phyloP scores from a whole-genome alignment of 495 filamentous ascomycete species.

The Tuber melanosporum region DNA sequence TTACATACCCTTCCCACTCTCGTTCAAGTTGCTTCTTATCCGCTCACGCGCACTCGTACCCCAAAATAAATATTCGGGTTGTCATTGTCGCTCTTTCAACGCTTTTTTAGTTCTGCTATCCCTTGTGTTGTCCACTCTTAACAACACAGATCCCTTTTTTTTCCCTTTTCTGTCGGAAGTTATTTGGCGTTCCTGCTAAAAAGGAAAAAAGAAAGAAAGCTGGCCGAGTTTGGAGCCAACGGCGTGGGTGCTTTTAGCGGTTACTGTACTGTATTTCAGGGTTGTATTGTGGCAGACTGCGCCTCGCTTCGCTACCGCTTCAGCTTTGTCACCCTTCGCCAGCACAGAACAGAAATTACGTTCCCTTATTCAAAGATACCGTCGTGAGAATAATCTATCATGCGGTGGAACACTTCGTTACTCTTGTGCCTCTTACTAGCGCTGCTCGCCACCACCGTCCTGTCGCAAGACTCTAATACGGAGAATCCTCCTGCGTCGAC shows the following conservation, averaged over 20 bases:
- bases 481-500: constrained; percentile 17
- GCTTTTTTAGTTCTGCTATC: not conserved
- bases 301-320: constrained; percentile 15
- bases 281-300: not conserved
- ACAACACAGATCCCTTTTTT: not conserved
- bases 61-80: not conserved
- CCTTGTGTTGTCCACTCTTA: not conserved
- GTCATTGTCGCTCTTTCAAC: not conserved
- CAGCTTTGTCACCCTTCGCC: not conserved
- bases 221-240: not conserved
- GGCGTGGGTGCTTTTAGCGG: not conserved
- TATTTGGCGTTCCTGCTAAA: not conserved
- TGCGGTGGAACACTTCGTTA: constrained; percentile 25
- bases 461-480: constrained; percentile 41
- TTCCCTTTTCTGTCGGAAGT: not conserved
- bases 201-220: not conserved
- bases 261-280: not conserved
- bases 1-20: not conserved
- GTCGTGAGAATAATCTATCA: constrained; percentile 5
- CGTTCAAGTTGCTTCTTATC: not conserved
- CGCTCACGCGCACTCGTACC: not conserved
- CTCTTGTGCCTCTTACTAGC: constrained; percentile 41
- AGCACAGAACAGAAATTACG: not conserved
- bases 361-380: not conserved
- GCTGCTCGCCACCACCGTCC: constrained; percentile 38